Percentiles rank a stretch among this genome's conserved stretches.
Evolutionary conservation across 2,329 filamentous ascomycete genomes (phyloP).

Genomic region (Calonectria naviculata): DNA sequence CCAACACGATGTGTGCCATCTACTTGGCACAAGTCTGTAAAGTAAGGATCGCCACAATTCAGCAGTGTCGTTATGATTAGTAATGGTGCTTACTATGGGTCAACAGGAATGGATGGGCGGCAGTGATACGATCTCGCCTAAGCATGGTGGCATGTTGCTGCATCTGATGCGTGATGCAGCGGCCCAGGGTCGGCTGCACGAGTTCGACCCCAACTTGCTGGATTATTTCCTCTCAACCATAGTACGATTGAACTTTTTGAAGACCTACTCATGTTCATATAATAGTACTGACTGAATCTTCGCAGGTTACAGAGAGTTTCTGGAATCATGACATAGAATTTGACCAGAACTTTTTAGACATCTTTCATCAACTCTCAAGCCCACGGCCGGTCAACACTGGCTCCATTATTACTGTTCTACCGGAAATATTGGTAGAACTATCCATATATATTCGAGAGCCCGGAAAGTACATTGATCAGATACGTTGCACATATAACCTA

Average conservation of each 20-base stretch:
- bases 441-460: neutral
- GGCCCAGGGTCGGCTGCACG: neutral
- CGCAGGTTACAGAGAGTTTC: neutral
- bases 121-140: neutral
- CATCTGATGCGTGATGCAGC: neutral
- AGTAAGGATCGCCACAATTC: neutral
- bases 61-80: neutral
- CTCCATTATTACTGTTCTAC: neutral
- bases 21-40: constrained; percentile 1
- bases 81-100: neutral
- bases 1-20: neutral
- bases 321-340: constrained; percentile 2
- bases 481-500: neutral
- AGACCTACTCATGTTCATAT: neutral
- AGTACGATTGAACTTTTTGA: neutral
- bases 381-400: neutral
- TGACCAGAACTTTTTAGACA: neutral
- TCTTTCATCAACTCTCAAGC: neutral
- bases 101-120: constrained; percentile 5
- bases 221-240: constrained; percentile 5
- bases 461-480: neutral
- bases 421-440: neutral
- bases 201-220: neutral
- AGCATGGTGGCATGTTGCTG: neutral
- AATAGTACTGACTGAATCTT: neutral